These are phyloP conservation scores for Leccinum laetum DNA, from an alignment of 1,284 basidiomycete genomes.

Conservation along the genomic window DNA sequence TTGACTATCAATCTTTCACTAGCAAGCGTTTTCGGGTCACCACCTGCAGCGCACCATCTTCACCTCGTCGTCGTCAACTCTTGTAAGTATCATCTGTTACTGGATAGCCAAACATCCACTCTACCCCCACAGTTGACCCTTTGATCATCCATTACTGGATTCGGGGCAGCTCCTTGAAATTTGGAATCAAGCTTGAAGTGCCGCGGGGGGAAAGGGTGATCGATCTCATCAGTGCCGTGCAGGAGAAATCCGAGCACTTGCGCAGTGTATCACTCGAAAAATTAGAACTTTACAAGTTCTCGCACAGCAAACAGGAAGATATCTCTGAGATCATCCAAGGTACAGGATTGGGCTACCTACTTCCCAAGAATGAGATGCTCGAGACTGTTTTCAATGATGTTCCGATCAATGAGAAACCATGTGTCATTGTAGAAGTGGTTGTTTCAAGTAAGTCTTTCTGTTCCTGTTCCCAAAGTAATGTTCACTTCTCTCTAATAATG, in stretches of 20 bases:
- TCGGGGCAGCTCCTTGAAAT: background rate
- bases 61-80: background rate
- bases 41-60: background rate
- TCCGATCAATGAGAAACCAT: background rate
- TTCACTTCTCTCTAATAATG: background rate
- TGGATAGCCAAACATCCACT: background rate
- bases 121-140: background rate
- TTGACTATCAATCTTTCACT: background rate
- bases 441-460: background rate
- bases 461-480: background rate
- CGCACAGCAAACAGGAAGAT: background rate
- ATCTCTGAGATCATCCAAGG: background rate
- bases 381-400: background rate
- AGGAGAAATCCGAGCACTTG: background rate
- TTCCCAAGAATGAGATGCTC: background rate
- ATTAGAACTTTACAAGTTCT: background rate
- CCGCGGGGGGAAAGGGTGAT: background rate
- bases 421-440: background rate
- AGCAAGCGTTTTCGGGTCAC: background rate
- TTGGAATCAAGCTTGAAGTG: background rate
- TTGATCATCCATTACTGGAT: background rate
- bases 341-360: background rate
- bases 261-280: background rate
- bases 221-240: background rate
- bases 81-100: background rate